Base-by-base conservation (phyloP, 108 stramenopile genomes). In the Cyclotella atomus region DNA sequence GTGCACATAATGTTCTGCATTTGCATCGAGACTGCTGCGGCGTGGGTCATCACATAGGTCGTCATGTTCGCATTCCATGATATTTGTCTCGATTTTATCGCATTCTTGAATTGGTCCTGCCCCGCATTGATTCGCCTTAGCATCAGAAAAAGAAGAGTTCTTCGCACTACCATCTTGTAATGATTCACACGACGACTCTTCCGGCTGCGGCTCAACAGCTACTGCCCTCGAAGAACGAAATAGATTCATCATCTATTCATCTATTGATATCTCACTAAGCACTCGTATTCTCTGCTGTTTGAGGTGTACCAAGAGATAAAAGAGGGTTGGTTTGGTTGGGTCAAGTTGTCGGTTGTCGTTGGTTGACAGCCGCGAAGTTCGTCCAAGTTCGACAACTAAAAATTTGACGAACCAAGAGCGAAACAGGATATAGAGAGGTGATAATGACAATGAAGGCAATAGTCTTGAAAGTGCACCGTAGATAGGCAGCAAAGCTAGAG, bases 1-100 rank as follows among this genome's bases (percentile, higher is more conserved):
- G 56, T 84, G 83, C 5, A 29, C 36, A 55, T 38, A 68, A 2
- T 45, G 8, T 27, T 36, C 17, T 44, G 41, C 25, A n/a, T 36
- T 6, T 44, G 41, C 25, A n/a, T 45, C 12, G 2, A 33, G 16
- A 4, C 10, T 30, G 27, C 29, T 30, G 0, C 2, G 25, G 28
- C 4, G 25, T 20, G 14, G 5, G 12, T 14, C 28, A 29, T 5
- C 21, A 20, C 5, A n/a, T 8, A 7, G 5, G 49, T 17, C 17
- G 17, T 21, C 5, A 15, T 50, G 16, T 50, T 50, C 49, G 17
- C 20, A 50, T 50, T 5, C 7, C 17, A 50, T 7, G 49, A 17
- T 41, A 12, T n/a, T 49, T 4, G 4, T 49, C 4, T 49, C 47
- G n/a, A n/a, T n/a, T 4, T 49, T 49, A 4, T 49, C 47, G 9